A percentile compares a stretch with the other conserved stretches of the same genome.
phyloP scores from a whole-genome alignment of 2,329 filamentous ascomycete genomes.

The Aspergillus glaucus region DNA sequence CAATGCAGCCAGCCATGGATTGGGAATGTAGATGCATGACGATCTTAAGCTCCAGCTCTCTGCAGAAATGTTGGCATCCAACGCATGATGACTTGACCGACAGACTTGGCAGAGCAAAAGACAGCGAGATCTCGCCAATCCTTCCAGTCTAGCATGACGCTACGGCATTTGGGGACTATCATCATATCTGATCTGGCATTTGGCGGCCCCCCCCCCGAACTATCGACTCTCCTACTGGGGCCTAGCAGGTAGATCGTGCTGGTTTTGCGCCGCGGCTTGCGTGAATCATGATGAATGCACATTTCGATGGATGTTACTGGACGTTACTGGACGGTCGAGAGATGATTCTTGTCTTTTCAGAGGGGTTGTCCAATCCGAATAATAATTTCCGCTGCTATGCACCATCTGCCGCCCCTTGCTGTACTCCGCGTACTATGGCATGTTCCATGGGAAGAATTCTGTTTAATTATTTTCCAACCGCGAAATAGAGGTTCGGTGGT shows the following conservation, averaged over 20 bases:
- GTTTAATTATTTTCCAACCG: too few relatives aligned
- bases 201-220: conserved; percentile 12
- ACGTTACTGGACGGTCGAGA: background rate
- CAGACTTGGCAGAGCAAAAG: too few relatives aligned
- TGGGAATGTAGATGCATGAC: background rate
- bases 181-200: background rate
- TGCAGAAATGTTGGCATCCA: background rate
- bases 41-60: background rate
- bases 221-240: conserved; percentile 15
- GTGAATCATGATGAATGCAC: conserved; percentile 10
- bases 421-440: conserved; percentile 22
- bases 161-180: background rate
- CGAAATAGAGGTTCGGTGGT: too few relatives aligned
- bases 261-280: conserved; percentile 16
- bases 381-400: conserved; percentile 1
- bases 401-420: conserved; percentile 24
- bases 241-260: conserved; percentile 19
- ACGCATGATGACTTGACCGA: background rate
- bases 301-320: background rate
- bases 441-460: conserved; percentile 13
- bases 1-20: background rate
- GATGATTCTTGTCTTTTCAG: background rate
- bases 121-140: background rate
- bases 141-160: background rate
- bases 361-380: background rate